phyloP scores from a whole-genome alignment of 2,329 filamentous ascomycete genomes.

The Cordyceps javanica region DNA sequence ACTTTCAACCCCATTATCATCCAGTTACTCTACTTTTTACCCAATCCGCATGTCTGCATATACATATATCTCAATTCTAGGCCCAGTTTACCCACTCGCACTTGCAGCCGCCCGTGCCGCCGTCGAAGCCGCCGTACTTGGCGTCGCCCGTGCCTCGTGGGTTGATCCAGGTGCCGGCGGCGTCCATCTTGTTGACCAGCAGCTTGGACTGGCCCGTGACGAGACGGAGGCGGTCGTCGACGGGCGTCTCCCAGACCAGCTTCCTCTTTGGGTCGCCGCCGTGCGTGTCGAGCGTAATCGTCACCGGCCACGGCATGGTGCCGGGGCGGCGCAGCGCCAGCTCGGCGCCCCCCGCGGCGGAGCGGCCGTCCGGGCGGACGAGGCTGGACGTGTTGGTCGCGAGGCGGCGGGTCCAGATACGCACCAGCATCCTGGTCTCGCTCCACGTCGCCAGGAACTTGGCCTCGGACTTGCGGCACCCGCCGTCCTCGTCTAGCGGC shows the following conservation, averaged over 20 bases:
- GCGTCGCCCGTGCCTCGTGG: constrained; percentile 36
- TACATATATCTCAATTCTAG: not conserved
- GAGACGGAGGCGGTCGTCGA: constrained; percentile 42
- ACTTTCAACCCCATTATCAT: not conserved
- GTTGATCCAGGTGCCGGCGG: constrained; percentile 49
- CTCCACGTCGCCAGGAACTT: constrained; percentile 51
- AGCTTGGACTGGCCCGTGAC: constrained; percentile 36
- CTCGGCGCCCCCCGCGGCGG: constrained; percentile 16
- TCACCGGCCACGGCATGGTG: constrained; percentile 59
- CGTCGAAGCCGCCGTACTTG: constrained; percentile 54
- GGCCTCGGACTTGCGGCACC: constrained; percentile 46
- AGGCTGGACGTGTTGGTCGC: constrained; percentile 38
- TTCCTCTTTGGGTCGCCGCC: constrained; percentile 50
- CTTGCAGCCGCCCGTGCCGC: constrained; percentile 55
- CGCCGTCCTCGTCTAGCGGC: constrained; percentile 48
- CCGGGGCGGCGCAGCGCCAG: constrained; percentile 40
- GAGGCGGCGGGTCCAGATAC: constrained; percentile 55
- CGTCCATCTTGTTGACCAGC: constrained; percentile 43
- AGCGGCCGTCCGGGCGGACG: constrained; percentile 23
- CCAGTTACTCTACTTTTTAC: not conserved
- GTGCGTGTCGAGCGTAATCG: constrained; percentile 55
- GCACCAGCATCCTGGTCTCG: constrained; percentile 56
- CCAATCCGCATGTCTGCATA: not conserved
- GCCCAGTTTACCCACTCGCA: constrained; percentile 55
- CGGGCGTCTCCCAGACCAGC: constrained; percentile 46